Base-by-base conservation (phyloP, 495 filamentous ascomycete species). In the Penicillium fimorum region DNA sequence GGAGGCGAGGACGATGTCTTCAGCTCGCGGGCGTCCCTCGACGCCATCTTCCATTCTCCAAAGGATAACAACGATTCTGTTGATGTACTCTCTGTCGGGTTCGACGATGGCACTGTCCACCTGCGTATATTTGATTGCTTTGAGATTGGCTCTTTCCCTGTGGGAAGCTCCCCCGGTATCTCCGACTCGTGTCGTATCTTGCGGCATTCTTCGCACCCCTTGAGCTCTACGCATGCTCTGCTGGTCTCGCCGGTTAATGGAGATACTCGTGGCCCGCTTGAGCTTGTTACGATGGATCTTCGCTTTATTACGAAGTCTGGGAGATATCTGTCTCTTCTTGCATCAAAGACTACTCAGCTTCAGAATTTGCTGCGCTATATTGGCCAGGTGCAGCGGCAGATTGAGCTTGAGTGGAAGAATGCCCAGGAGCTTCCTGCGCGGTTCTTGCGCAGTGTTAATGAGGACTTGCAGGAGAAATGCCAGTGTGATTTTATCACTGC, bases 71-170 rank as follows among this genome's bases (percentile, higher is more conserved):
- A 83, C 56, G 81, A 92, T 55, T 77, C 82, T 4, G 87, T 96
- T 10, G 89, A 97, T 73, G 85, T 95, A 13, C 82, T 98, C 55
- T 73, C 96, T 4, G 81, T 89, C 3, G 90, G 87, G 3, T 88
- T 86, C n/a, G 78, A 83, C 54, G 84, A 91, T 64, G 91, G 92
- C 29, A 82, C 76, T n/a, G 79, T 96, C 32, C 86, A 92, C 59
- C 72, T 96, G 29, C 88, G 87, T 53, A 90, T 96, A 50, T 96
- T 95, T 69, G 90, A 96, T 64, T 93, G 88, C 15, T 92, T 97
- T 61, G 79, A 89, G 52, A 88, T 96, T 53, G 91, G 94, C 2
- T 83, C 78, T 18, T 82, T 91, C 49, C 67, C 73, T 7, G 63
- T 84, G 27, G 60, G 68, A 12, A 55, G 56, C 35, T 46, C 64